Conservation (phyloP, 2,329 filamentous ascomycete genomes). For the Blastomyces parvus region DNA sequence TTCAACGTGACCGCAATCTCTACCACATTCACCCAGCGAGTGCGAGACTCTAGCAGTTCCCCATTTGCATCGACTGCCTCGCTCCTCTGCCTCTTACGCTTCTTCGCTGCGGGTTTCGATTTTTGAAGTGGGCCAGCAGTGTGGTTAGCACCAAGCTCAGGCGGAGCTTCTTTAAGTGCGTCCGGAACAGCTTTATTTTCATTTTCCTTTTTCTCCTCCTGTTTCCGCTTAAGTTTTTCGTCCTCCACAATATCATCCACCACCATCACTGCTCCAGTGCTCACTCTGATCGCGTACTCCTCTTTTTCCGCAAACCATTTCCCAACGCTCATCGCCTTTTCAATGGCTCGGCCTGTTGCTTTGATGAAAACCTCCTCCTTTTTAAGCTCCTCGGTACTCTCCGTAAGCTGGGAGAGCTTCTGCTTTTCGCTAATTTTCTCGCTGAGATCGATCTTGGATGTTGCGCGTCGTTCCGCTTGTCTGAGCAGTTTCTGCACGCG, state of each 20-base stretch:
- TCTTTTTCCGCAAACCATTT: constrained; percentile 48
- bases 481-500: constrained; percentile 48
- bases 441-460: constrained; percentile 33
- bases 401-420: constrained; percentile 25
- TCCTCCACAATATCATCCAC: constrained; percentile 51
- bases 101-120: constrained; percentile 18
- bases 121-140: constrained; percentile 3
- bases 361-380: constrained; percentile 49
- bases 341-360: constrained; percentile 51
- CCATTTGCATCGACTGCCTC: constrained; percentile 21
- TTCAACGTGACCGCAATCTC: constrained; percentile 37
- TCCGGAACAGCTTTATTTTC: constrained; percentile 15
- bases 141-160: constrained; percentile 13
- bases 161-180: constrained; percentile 15
- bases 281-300: constrained; percentile 43
- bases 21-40: constrained; percentile 40
- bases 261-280: constrained; percentile 48
- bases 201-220: constrained; percentile 20
- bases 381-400: constrained; percentile 27
- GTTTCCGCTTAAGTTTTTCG: constrained; percentile 23
- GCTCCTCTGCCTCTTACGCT: constrained; percentile 22
- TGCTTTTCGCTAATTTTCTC: constrained; percentile 25
- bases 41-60: constrained; percentile 37
- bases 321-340: constrained; percentile 46
- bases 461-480: constrained; percentile 44